These are phyloP conservation scores for Boletus smithii DNA, from an alignment of 1,284 basidiomycete species.

Conservation along the genomic window DNA sequence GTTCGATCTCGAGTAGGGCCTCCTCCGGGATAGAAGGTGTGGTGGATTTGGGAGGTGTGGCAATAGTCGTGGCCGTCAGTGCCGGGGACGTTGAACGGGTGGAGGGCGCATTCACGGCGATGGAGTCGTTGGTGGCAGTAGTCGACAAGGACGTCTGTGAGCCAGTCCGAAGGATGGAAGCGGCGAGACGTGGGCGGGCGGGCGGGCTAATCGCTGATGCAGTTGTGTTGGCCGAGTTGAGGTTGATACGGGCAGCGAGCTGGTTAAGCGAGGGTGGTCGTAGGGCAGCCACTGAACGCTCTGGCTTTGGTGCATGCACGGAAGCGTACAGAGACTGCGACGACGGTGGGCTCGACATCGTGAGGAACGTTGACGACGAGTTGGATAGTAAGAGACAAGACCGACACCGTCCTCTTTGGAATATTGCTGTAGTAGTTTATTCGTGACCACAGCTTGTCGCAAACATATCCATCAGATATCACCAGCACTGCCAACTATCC, in stretches of 20 bases:
- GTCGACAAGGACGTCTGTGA: constrained; percentile 55
- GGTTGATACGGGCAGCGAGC: constrained; percentile 70
- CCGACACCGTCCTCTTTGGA: too few species aligned
- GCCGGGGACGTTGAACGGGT: constrained; percentile 48
- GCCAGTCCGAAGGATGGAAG: constrained; percentile 64
- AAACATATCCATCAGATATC: not conserved
- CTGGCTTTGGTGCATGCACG: constrained; percentile 41
- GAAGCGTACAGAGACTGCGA: constrained; percentile 32
- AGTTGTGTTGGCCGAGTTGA: constrained; percentile 35
- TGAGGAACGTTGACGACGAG: constrained; percentile 16
- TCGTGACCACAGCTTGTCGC: constrained; percentile 7
- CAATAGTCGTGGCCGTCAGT: constrained; percentile 38
- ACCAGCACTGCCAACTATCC: not conserved
- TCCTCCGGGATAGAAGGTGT: constrained; percentile 42
- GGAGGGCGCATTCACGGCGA: constrained; percentile 56
- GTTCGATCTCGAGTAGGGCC: constrained; percentile 40
- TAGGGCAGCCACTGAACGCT: constrained; percentile 32
- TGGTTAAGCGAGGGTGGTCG: constrained; percentile 75
- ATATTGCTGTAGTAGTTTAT: too few species aligned
- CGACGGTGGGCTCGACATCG: constrained; percentile 33
- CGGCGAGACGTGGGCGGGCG: constrained; percentile 68
- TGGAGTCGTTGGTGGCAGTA: constrained; percentile 56
- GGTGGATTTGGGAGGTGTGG: constrained; percentile 47
- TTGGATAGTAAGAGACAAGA: constrained; percentile 16
- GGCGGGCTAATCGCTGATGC: constrained; percentile 34